Evolutionary conservation across 805 yeast species (phyloP).

Genomic region (Teunomyces tritomae): DNA sequence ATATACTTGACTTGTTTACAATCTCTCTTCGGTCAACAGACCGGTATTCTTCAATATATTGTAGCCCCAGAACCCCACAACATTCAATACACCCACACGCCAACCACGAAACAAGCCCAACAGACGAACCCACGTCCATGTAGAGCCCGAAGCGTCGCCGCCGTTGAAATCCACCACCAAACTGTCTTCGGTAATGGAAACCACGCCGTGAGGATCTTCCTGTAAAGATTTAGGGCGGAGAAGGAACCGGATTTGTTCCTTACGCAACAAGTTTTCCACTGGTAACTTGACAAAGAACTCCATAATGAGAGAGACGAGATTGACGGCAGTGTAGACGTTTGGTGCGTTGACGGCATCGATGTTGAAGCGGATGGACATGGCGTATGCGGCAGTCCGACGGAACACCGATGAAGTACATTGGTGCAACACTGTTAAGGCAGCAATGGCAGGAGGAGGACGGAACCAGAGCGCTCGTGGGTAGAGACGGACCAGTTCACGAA

Average conservation of each 20-base stretch:
- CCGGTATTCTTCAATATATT: constrained; percentile 53
- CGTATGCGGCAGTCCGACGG: constrained; percentile 63
- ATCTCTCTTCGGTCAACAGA: constrained; percentile 28
- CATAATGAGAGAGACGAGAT: constrained; percentile 57
- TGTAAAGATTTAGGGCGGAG: constrained; percentile 35
- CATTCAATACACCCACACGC: constrained; percentile 80
- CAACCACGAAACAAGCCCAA: constrained; percentile 75
- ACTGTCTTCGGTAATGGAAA: constrained; percentile 46
- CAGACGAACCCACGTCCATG: constrained; percentile 20
- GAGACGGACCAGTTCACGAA: constrained; percentile 61
- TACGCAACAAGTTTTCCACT: constrained; percentile 76
- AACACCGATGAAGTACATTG: constrained; percentile 60
- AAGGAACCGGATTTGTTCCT: constrained; percentile 76
- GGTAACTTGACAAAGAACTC: constrained; percentile 81
- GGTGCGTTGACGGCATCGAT: constrained; percentile 69
- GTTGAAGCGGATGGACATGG: constrained; percentile 57
- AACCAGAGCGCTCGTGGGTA: constrained; percentile 58
- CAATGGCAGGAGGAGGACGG: constrained; percentile 48
- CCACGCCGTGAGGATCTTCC: constrained; percentile 35
- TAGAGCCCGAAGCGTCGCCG: constrained; percentile 36
- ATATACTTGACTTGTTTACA: constrained; percentile 11
- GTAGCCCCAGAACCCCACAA: constrained; percentile 81
- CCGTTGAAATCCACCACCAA: constrained; percentile 55
- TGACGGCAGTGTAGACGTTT: constrained; percentile 52
- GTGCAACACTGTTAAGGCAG: constrained; percentile 54